These are phyloP conservation scores for Parsonsia alboflavescens DNA, from an alignment of 257 asterid genomes.

Conservation along the genomic window DNA sequence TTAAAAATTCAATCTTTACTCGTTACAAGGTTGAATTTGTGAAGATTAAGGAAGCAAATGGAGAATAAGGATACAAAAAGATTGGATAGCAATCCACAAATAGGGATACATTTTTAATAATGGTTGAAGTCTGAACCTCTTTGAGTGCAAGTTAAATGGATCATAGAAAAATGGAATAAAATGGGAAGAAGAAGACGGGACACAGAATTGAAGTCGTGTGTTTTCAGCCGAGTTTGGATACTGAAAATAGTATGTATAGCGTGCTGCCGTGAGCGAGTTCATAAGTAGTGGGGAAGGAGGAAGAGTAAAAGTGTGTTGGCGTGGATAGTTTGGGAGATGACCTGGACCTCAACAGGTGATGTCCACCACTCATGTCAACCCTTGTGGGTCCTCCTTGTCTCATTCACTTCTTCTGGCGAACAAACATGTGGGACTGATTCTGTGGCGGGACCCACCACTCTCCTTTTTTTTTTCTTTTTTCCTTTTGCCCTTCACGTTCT, in stretches of 20 bases:
- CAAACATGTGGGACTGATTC: slow-evolving; percentile 16
- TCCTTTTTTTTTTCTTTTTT: background rate
- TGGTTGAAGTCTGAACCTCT: background rate
- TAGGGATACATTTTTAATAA: background rate
- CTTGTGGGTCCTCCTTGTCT: slow-evolving; percentile 35
- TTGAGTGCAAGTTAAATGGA: slow-evolving; percentile 13
- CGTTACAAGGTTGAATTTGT: background rate
- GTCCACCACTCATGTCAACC: slow-evolving; percentile 42
- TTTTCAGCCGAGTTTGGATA: background rate
- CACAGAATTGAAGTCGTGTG: background rate
- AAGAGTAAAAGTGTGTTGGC: background rate
- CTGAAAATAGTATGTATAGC: background rate
- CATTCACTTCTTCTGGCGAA: background rate
- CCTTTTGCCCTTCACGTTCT: background rate
- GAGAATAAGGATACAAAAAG: background rate
- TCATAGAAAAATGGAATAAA: background rate
- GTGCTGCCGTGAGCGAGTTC: background rate
- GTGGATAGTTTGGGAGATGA: slow-evolving; percentile 41
- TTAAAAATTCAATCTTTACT: too few species aligned
- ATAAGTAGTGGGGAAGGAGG: background rate
- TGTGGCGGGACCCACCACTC: slow-evolving; percentile 13
- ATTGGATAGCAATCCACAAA: background rate
- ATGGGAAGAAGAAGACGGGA: background rate
- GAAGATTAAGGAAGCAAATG: background rate
- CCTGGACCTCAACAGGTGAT: slow-evolving; percentile 37